phyloP scores from a whole-genome alignment of 768 basidiomycete species.

The Boletus tomentosulus region DNA sequence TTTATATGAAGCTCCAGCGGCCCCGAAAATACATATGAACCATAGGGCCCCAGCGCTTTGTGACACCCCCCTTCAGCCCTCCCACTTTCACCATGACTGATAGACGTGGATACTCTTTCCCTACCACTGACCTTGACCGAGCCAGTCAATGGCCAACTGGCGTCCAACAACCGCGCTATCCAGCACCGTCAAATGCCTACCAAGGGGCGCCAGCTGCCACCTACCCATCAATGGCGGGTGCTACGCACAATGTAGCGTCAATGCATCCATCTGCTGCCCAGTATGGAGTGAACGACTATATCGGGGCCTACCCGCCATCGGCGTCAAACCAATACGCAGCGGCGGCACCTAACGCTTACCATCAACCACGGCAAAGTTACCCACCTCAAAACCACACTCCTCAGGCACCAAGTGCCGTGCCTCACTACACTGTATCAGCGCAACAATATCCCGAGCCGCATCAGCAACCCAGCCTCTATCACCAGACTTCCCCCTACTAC shows the following conservation, averaged over 20 bases:
- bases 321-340: constrained; percentile 21
- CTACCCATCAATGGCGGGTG: constrained; percentile 16
- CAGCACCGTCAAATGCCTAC: constrained; percentile 19
- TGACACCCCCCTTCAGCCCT: constrained; percentile 3
- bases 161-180: constrained; percentile 24
- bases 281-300: constrained; percentile 23
- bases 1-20: constrained; percentile 28
- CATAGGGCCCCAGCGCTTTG: constrained; percentile 11
- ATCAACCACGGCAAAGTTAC: constrained; percentile 26
- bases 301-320: constrained; percentile 12
- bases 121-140: constrained; percentile 14
- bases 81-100: constrained; percentile 22
- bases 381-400: constrained; percentile 22
- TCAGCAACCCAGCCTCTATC: constrained; percentile 14
- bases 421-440: constrained; percentile 27
- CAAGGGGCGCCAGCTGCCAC: constrained; percentile 12
- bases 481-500: constrained; percentile 33
- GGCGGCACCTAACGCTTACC: constrained; percentile 14
- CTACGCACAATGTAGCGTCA: constrained; percentile 19
- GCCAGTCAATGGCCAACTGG: constrained; percentile 22
- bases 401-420: constrained; percentile 34
- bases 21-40: constrained; percentile 35
- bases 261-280: constrained; percentile 16
- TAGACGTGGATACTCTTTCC: constrained; percentile 29
- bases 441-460: constrained; percentile 27